A percentile compares a stretch with the other conserved stretches of the same genome.
Conservation (phyloP, 192 early-diverging fungal species). For the Coemansia sp. region DNA sequence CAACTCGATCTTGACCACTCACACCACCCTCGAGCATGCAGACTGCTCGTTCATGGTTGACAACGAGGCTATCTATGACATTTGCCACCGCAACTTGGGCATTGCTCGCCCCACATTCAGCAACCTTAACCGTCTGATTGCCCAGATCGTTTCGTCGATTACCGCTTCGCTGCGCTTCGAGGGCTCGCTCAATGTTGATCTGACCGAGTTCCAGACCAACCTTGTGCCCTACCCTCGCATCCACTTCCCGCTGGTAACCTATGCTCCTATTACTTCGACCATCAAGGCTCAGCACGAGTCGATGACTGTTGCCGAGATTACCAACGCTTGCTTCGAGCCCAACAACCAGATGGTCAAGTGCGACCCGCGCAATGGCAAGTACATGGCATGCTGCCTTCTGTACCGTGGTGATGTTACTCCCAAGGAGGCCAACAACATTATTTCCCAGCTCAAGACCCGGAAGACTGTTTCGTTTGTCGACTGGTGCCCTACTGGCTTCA, state of each 20-base stretch:
- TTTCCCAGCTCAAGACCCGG: constrained; percentile 91
- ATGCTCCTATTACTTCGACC: constrained; percentile 91
- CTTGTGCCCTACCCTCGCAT: constrained; percentile 99
- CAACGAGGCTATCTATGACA: constrained; percentile 99
- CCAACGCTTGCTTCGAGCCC: constrained; percentile 95
- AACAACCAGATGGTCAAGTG: constrained; percentile 99
- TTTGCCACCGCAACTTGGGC: constrained; percentile 97
- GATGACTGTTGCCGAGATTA: constrained; percentile 93
- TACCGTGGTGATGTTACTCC: constrained; percentile 99
- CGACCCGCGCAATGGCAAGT: constrained; percentile 95
- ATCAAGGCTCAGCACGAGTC: constrained; percentile 98
- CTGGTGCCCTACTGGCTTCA: constrained; percentile 99
- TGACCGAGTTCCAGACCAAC: constrained; percentile 99
- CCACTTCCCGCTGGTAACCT: constrained; percentile 97
- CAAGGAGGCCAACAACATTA: constrained; percentile 94
- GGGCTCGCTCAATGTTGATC: constrained; percentile 97
- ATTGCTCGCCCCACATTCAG: constrained; percentile 96
- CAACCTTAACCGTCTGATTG: constrained; percentile 96
- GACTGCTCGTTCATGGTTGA: constrained; percentile 99
- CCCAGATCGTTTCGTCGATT: constrained; percentile 99
- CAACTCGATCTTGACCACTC: constrained; percentile 99
- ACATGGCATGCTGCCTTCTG: constrained; percentile 98
- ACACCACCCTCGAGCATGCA: constrained; percentile 98
- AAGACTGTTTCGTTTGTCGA: constrained; percentile 98
- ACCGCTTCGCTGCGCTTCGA: constrained; percentile 98